Percentiles rank a stretch among this genome's conserved stretches.
phyloP scores from a whole-genome alignment of 2,329 filamentous ascomycete genomes.

The Hymenoscyphus scutula region DNA sequence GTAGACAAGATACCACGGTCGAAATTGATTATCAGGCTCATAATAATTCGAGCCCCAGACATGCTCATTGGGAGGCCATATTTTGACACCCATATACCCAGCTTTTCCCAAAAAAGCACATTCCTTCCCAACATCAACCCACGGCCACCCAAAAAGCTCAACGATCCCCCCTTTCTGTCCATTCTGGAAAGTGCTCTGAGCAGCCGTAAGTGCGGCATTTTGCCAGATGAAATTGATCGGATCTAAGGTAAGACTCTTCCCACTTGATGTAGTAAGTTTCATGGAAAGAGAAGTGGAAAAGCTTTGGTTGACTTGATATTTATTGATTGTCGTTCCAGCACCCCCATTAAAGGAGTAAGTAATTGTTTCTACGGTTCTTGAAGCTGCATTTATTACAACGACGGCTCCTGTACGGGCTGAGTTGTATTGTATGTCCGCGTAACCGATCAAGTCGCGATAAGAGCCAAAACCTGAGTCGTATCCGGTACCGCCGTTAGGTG shows the following conservation, averaged over 20 bases:
- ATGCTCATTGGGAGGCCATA: slow-evolving; percentile 34
- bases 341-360: slow-evolving; percentile 24
- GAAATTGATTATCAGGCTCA: slow-evolving; percentile 33
- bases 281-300: slow-evolving; percentile 26
- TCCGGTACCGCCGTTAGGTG: slow-evolving; percentile 24
- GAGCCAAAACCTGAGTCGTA: slow-evolving; percentile 31
- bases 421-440: slow-evolving; percentile 36
- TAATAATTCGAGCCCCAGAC: slow-evolving; percentile 36
- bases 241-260: slow-evolving; percentile 30
- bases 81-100: slow-evolving; percentile 36
- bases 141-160: slow-evolving; percentile 36
- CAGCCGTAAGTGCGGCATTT: slow-evolving; percentile 27
- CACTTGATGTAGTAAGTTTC: slow-evolving; percentile 27
- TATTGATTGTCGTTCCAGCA: slow-evolving; percentile 23
- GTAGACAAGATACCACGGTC: slow-evolving; percentile 34
- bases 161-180: slow-evolving; percentile 35
- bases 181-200: slow-evolving; percentile 29
- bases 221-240: slow-evolving; percentile 35
- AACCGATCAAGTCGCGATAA: slow-evolving; percentile 33
- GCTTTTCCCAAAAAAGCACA: slow-evolving; percentile 34
- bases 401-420: slow-evolving; percentile 29
- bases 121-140: slow-evolving; percentile 34
- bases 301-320: slow-evolving; percentile 27
- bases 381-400: slow-evolving; percentile 33
- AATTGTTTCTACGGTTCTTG: slow-evolving; percentile 28